Base-by-base conservation (phyloP, 495 filamentous ascomycete genomes). In the Hypomontagnella monticulosa region DNA sequence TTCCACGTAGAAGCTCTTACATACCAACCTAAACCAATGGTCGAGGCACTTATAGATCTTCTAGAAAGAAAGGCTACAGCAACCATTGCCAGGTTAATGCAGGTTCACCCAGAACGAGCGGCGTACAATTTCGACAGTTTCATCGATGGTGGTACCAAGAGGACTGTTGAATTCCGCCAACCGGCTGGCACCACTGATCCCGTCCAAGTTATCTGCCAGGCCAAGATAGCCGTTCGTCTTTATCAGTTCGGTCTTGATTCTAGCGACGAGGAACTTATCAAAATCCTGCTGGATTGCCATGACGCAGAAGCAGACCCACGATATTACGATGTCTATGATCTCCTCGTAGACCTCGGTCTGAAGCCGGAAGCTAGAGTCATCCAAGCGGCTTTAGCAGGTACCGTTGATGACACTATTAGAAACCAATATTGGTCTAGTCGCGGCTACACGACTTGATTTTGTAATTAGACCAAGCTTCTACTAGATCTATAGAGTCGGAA, bases 81-180 rank as follows among this genome's bases (percentile, higher is more conserved):
- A 0, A 47, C 43, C 0, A 33, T 71, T 18, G 46, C 56, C 0
- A 33, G 57, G 8, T 14, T 71, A 0, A 32, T 69, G 61, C 2
- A 11, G 1, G 11, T 27, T 3, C 7, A 10, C 0, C 4, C 2
- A 1, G 1, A 1, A 0, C 16, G 61, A 15, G 32, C 47, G 3
- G 48, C 61, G 0, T 71, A 66, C 10, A 58, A 10, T 30, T 71
- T 71, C 14, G 0, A 11, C 0, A 4, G 20, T 0, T 44, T 64
- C 5, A 0, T 0, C 0, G 1, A 0, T 0, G 9, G 32, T 0
- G 0, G 0, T n/a, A n/a, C n/a, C 0, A 70, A 67, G 42, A 54
- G 66, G 1, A 72, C 70, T 1, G 54, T 72, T 5, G 70, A 72
- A 43, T 70, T 72, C 15, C 60, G 70, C 8, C 66, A 67, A 20